A percentile compares a stretch with the other conserved stretches of the same genome.
Conservation (phyloP, 305 asterid species). For the Salvia sclarea region DNA sequence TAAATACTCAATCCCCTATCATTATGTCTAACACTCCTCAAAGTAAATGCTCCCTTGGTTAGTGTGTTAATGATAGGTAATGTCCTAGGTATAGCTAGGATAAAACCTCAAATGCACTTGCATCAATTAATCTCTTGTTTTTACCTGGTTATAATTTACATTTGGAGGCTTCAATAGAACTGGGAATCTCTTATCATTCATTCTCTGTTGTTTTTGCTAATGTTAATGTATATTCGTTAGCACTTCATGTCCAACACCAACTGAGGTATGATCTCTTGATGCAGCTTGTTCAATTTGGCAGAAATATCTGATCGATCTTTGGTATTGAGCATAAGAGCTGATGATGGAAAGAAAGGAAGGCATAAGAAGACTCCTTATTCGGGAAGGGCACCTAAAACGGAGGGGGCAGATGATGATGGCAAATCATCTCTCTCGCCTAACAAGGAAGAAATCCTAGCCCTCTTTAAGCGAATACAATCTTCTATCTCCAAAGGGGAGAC, state of each 20-base stretch:
- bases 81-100: neutral
- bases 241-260: constrained; percentile 23
- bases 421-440: constrained; percentile 42
- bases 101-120: neutral
- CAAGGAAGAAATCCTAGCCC: constrained; percentile 71
- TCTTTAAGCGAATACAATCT: constrained; percentile 61
- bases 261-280: constrained; percentile 74
- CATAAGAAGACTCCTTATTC: constrained; percentile 27
- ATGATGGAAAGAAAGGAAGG: constrained; percentile 42
- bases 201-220: neutral
- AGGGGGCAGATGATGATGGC: constrained; percentile 33
- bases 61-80: no score
- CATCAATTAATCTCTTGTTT: neutral
- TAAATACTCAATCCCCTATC: no score
- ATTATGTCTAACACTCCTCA: no score
- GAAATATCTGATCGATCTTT: constrained; percentile 48
- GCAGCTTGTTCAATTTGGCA: constrained; percentile 96
- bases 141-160: neutral
- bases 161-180: neutral
- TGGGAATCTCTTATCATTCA: neutral
- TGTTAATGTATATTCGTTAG: neutral
- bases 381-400: constrained; percentile 39
- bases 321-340: constrained; percentile 42
- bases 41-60: no score
- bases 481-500: constrained; percentile 57